Percentiles rank a stretch among this genome's conserved stretches.
These are phyloP conservation scores for Penicillium sp. DNA, from an alignment of 2,329 filamentous ascomycete species.

Conservation along the genomic window DNA sequence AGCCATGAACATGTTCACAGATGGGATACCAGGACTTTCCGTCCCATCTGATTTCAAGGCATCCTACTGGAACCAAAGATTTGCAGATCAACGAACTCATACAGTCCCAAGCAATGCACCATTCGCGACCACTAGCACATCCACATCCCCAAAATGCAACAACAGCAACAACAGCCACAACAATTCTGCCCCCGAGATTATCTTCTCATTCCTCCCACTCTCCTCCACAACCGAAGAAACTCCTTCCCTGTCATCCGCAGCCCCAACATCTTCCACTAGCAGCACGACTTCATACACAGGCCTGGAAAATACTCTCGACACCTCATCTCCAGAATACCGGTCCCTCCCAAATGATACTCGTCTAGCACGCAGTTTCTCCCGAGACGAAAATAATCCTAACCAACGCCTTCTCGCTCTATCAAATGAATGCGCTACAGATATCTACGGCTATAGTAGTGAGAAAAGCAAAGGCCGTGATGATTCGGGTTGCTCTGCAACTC, in stretches of 20 bases:
- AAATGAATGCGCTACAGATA: constrained; percentile 36
- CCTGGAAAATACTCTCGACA: constrained; percentile 21
- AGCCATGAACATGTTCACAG: constrained; percentile 17
- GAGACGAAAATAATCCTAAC: constrained; percentile 15
- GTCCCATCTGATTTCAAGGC: constrained; percentile 26
- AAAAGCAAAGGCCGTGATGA: constrained; percentile 23
- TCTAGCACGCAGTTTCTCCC: constrained; percentile 23
- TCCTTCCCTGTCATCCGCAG: constrained; percentile 8
- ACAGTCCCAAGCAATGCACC: constrained; percentile 23
- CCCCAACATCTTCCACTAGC: constrained; percentile 8
- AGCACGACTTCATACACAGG: constrained; percentile 13
- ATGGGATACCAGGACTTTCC: constrained; percentile 21
- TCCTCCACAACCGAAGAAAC: constrained; percentile 19
- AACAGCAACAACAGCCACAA: constrained; percentile 17
- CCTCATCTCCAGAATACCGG: constrained; percentile 22
- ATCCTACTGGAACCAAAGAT: constrained; percentile 19
- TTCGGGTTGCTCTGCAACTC: constrained; percentile 20
- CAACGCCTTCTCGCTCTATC: constrained; percentile 31
- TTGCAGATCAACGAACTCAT: constrained; percentile 16
- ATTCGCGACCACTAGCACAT: constrained; percentile 23
- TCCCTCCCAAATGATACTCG: constrained; percentile 15
- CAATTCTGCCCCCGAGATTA: constrained; percentile 32
- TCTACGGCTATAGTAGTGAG: constrained; percentile 46
- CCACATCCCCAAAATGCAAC: constrained; percentile 17
- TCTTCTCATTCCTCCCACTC: constrained; percentile 36